These are phyloP conservation scores for Flagelloscypha sp. DNA, from an alignment of 768 basidiomycete species.

Conservation along the genomic window DNA sequence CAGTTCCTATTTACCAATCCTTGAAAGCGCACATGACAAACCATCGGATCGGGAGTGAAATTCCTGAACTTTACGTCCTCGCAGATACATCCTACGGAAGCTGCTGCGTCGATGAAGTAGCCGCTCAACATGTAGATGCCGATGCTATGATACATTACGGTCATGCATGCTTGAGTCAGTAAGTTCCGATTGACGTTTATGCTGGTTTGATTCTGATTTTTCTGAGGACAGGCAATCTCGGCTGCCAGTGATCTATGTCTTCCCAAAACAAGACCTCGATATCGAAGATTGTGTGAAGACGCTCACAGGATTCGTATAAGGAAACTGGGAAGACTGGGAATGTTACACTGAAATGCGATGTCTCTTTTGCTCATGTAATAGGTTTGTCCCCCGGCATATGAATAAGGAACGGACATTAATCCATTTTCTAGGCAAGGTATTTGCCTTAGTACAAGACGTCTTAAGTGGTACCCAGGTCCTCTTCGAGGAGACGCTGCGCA, in stretches of 20 bases:
- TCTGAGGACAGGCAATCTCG: slow-evolving; percentile 59
- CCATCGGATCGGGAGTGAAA: slow-evolving; percentile 29
- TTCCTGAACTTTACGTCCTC: slow-evolving; percentile 73
- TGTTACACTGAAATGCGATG: slow-evolving; percentile 62
- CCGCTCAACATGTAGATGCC: slow-evolving; percentile 88
- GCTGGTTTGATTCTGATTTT: slow-evolving; percentile 1
- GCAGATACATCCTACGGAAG: slow-evolving; percentile 98
- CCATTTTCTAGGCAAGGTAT: slow-evolving; percentile 9
- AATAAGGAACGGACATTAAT: slow-evolving; percentile 14
- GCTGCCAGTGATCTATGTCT: slow-evolving; percentile 84
- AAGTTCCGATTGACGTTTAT: slow-evolving; percentile 21
- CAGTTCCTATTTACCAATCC: slow-evolving; percentile 71
- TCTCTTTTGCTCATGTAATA: slow-evolving; percentile 62
- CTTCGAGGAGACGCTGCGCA: too few relatives aligned
- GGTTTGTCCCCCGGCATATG: too few relatives aligned
- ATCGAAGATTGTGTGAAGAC: slow-evolving; percentile 38
- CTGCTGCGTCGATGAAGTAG: slow-evolving; percentile 95
- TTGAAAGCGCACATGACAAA: slow-evolving; percentile 58
- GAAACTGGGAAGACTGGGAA: slow-evolving; percentile 8
- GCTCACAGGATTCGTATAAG: slow-evolving; percentile 27
- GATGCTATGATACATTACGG: slow-evolving; percentile 93
- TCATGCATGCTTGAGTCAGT: slow-evolving; percentile 93
- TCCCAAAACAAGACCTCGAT: slow-evolving; percentile 68
- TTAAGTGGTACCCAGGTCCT: too few relatives aligned
- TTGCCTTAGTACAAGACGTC: too few relatives aligned